phyloP scores from a whole-genome alignment of 768 basidiomycete species.

The Boletus sp. region DNA sequence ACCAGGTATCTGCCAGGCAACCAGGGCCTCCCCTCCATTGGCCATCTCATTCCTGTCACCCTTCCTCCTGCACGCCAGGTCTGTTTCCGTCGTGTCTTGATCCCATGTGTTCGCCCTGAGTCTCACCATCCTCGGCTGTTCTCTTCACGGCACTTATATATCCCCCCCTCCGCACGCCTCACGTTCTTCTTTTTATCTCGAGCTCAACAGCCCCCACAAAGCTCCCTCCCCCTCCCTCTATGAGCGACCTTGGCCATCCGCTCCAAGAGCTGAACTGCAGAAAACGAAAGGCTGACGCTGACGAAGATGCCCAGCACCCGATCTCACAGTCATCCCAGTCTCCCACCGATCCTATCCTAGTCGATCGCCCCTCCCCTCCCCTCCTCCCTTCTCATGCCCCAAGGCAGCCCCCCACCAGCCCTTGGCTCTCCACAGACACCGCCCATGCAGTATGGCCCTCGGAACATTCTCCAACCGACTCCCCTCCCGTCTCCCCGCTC shows the following conservation, averaged over 20 bases:
- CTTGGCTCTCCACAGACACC: conserved; percentile 31
- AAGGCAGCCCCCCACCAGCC: conserved; percentile 36
- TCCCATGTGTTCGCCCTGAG: conserved; percentile 34
- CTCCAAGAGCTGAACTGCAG: conserved; percentile 48
- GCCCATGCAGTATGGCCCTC: conserved; percentile 37
- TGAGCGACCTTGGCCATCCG: conserved; percentile 63
- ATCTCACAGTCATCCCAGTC: conserved; percentile 33
- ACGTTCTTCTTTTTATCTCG: conserved; percentile 15
- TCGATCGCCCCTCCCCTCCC: conserved; percentile 31
- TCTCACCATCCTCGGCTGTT: conserved; percentile 26
- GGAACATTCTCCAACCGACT: conserved; percentile 33
- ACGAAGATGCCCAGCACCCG: conserved; percentile 35
- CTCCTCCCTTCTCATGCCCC: conserved; percentile 35
- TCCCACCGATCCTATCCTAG: conserved; percentile 32
- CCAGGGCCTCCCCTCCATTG: conserved; percentile 16
- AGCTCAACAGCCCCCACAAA: conserved; percentile 11
- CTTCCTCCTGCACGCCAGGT: conserved; percentile 8
- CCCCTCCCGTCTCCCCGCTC: conserved; percentile 39
- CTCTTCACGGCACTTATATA: conserved; percentile 33
- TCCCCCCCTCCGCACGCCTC: conserved; percentile 11
- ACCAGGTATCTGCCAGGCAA: conserved; percentile 31
- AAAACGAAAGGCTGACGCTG: conserved; percentile 65
- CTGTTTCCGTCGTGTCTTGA: conserved; percentile 25
- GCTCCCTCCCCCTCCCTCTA: conserved; percentile 28
- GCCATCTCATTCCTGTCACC: neutral